A percentile compares a stretch with the other conserved stretches of the same genome.
phyloP scores from a whole-genome alignment of 2,329 filamentous ascomycete species.

The Chaetomium globosum region DNA sequence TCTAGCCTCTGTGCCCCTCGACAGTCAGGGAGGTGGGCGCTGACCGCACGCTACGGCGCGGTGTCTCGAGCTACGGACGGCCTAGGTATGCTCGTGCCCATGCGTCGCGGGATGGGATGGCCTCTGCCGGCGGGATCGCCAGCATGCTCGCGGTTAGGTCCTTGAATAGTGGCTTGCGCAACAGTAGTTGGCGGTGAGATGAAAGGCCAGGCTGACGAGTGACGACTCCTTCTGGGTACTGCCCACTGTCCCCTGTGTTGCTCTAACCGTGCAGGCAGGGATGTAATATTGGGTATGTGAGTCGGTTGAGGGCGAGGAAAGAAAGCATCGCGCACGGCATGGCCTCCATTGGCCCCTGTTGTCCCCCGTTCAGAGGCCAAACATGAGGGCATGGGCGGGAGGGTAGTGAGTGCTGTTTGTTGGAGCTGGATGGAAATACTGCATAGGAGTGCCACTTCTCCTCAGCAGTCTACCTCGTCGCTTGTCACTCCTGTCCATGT shows the following conservation, averaged over 20 bases:
- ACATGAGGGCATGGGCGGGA: background rate
- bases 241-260: background rate
- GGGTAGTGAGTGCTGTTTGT: background rate
- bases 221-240: background rate
- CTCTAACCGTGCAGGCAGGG: background rate
- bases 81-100: background rate
- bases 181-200: background rate
- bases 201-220: slow-evolving; percentile 2
- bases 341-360: background rate
- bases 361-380: background rate
- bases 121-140: background rate
- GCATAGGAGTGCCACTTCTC: slow-evolving; percentile 10
- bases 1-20: background rate
- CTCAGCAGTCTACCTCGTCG: background rate
- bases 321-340: background rate
- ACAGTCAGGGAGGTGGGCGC: background rate
- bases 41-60: background rate
- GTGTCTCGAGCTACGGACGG: no score
- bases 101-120: background rate
- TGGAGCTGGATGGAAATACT: background rate
- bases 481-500: background rate
- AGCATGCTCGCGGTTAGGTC: background rate
- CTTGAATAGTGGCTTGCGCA: no score
- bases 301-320: background rate
- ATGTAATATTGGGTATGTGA: background rate